Percentiles rank a stretch among this genome's conserved stretches.
Evolutionary conservation across 2,329 filamentous ascomycete species (phyloP).

Genomic region (Proliferodiscus dingleyae): DNA sequence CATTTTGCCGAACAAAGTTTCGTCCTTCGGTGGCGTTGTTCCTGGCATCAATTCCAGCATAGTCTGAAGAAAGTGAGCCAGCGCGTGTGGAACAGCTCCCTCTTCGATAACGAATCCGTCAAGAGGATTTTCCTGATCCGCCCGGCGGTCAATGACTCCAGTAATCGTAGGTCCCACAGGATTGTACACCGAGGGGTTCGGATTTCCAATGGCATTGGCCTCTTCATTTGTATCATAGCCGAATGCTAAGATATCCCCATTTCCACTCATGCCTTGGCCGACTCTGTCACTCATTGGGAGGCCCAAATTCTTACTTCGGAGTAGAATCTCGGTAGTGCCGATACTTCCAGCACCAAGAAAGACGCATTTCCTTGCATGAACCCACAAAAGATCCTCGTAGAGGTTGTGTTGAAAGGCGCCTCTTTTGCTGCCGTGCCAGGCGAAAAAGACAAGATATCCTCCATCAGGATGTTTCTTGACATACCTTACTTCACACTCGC

Average conservation of each 20-base stretch:
- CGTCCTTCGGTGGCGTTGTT: conserved; percentile 36
- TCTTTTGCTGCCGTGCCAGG: conserved; percentile 58
- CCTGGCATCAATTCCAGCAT: conserved; percentile 52
- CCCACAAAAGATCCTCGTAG: conserved; percentile 60
- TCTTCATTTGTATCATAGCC: conserved; percentile 56
- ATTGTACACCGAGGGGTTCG: conserved; percentile 44
- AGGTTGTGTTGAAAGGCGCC: conserved; percentile 49
- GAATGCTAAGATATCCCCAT: conserved; percentile 62
- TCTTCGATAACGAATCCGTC: conserved; percentile 63
- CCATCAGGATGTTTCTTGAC: conserved; percentile 48
- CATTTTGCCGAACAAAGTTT: conserved; percentile 38
- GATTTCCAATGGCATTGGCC: conserved; percentile 51
- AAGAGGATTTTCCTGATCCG: conserved; percentile 46
- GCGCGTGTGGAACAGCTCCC: conserved; percentile 53
- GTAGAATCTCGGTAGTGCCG: conserved; percentile 61
- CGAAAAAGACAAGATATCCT: conserved; percentile 61
- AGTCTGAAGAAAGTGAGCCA: conserved; percentile 51
- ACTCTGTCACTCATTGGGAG: conserved; percentile 52
- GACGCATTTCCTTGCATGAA: conserved; percentile 58
- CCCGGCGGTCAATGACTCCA: conserved; percentile 55
- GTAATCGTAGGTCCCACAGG: conserved; percentile 60
- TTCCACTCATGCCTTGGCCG: conserved; percentile 58
- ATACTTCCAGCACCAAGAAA: conserved; percentile 63
- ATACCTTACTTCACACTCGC: conserved; percentile 61
- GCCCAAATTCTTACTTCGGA: conserved; percentile 55